A percentile compares a stretch with the other conserved stretches of the same genome.
phyloP scores from a whole-genome alignment of 2,329 filamentous ascomycete species.

The Akanthomyces muscarius region DNA sequence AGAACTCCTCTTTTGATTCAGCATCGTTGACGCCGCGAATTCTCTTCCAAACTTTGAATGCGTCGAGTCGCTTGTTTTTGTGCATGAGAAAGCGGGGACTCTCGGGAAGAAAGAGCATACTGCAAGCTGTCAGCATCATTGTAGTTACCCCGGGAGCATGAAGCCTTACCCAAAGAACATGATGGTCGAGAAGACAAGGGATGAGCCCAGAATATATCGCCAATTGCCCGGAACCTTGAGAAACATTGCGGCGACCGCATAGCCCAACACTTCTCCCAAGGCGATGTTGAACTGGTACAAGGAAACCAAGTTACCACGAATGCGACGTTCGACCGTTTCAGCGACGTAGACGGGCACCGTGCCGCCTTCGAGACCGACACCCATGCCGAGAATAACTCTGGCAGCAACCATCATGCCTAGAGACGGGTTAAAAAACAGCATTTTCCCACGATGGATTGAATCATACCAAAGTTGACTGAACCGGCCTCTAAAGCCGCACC shows the following conservation, averaged over 20 bases:
- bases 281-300: slow-evolving; percentile 75
- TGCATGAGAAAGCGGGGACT: slow-evolving; percentile 67
- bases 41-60: slow-evolving; percentile 66
- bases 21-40: slow-evolving; percentile 57
- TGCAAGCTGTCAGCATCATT: slow-evolving; percentile 34
- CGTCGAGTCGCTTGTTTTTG: slow-evolving; percentile 45
- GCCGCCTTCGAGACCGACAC: slow-evolving; percentile 69
- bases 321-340: slow-evolving; percentile 62
- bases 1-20: slow-evolving; percentile 65
- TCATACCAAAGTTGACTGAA: slow-evolving; percentile 56
- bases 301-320: slow-evolving; percentile 69
- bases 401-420: slow-evolving; percentile 64
- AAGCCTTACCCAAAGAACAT: slow-evolving; percentile 33
- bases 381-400: slow-evolving; percentile 64
- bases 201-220: slow-evolving; percentile 70
- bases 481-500: slow-evolving; percentile 66
- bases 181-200: slow-evolving; percentile 59
- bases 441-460: not conserved
- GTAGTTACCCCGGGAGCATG: slow-evolving; percentile 43
- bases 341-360: slow-evolving; percentile 73
- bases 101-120: slow-evolving; percentile 70
- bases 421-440: not conserved
- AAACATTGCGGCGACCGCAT: slow-evolving; percentile 70
- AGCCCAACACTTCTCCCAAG: slow-evolving; percentile 68
- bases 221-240: slow-evolving; percentile 65